These are phyloP conservation scores for Dalbergia cultrata DNA, from an alignment of 306 rosid species.

Conservation along the genomic window DNA sequence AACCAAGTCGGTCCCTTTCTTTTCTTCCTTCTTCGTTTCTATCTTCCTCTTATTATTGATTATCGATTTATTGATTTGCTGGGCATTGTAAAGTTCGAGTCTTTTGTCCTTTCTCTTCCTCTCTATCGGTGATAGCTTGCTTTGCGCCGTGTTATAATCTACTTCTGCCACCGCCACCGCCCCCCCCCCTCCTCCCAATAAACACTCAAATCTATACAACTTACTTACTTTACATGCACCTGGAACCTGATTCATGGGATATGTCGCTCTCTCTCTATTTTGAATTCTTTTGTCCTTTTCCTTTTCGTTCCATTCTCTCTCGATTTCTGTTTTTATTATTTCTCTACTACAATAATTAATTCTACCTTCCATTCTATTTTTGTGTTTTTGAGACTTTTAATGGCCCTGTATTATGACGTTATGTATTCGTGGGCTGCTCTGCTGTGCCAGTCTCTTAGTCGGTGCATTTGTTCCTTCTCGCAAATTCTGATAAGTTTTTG, in stretches of 20 bases:
- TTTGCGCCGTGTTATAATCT: background rate
- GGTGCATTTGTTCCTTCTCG: constrained; percentile 36
- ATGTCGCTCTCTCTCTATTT: background rate
- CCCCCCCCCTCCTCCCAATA: no score
- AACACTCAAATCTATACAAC: background rate
- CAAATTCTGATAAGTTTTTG: background rate
- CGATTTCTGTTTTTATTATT: background rate
- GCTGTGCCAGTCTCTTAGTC: constrained; percentile 24
- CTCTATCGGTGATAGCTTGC: background rate
- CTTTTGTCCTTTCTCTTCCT: constrained; percentile 18
- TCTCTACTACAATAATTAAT: background rate
- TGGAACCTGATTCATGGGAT: background rate
- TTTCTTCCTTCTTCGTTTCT: background rate
- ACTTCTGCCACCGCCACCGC: background rate
- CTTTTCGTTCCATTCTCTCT: background rate
- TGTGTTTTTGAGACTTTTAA: background rate
- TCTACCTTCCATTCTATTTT: background rate
- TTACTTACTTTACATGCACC: background rate
- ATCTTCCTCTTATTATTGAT: background rate
- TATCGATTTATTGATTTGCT: background rate
- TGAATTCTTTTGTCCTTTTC: background rate
- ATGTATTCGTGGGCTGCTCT: constrained; percentile 2
- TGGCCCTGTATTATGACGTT: constrained; percentile 5
- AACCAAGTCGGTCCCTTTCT: constrained; percentile 31
- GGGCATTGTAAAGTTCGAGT: constrained; percentile 1